Conservation (phyloP, 2,329 filamentous ascomycete species). For the Colletotrichum paranaense region DNA sequence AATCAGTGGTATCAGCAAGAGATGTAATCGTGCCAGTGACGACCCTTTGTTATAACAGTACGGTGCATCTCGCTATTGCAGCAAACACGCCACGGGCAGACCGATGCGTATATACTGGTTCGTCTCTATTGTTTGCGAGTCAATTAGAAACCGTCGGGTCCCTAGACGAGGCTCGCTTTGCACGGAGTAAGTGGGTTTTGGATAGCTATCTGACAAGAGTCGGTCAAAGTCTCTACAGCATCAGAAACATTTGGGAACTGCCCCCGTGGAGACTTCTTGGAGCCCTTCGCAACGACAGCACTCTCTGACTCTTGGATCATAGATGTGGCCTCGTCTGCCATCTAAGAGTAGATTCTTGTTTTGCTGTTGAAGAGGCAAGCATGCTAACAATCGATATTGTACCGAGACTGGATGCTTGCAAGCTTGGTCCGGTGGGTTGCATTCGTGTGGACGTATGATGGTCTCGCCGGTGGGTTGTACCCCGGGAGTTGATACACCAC, state of each 20-base stretch:
- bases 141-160: too few relatives aligned
- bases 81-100: not conserved
- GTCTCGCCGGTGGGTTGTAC: not conserved
- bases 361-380: too few relatives aligned
- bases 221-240: not conserved
- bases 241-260: not conserved
- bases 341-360: not conserved
- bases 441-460: not conserved
- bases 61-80: not conserved
- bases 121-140: not conserved
- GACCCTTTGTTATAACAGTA: not conserved
- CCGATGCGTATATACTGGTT: not conserved
- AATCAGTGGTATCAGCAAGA: not conserved
- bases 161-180: too few relatives aligned
- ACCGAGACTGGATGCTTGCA: not conserved
- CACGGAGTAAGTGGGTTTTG: too few relatives aligned
- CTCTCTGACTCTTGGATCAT: not conserved
- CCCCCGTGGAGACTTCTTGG: not conserved
- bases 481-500: not conserved
- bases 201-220: not conserved
- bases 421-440: not conserved
- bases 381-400: not conserved
- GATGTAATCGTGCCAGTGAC: not conserved
- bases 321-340: not conserved
- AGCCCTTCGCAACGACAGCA: not conserved